A percentile compares a stretch with the other conserved stretches of the same genome.
phyloP scores from a whole-genome alignment of 2,329 filamentous ascomycete species.

The Tolypocladium album region DNA sequence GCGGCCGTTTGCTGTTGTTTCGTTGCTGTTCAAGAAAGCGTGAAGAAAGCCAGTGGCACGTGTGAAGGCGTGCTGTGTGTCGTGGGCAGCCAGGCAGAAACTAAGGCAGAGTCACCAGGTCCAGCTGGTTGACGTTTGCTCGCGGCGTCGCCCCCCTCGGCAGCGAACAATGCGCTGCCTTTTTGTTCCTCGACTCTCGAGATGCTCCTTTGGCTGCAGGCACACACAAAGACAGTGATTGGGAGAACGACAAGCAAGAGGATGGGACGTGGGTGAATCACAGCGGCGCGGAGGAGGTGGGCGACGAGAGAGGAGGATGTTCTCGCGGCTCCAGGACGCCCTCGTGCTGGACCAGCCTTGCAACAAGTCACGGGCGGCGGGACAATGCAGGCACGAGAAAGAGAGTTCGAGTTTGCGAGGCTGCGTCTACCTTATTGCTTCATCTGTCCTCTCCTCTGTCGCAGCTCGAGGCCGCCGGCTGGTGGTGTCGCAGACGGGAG shows the following conservation, averaged over 20 bases:
- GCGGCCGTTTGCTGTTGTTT: neutral
- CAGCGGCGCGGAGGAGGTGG: neutral
- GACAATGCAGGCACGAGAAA: neutral
- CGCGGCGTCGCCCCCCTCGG: neutral
- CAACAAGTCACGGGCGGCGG: neutral
- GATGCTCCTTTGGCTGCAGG: neutral
- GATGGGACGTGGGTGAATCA: neutral
- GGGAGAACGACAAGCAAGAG: neutral
- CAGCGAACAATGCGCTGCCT: neutral
- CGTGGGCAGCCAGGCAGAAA: neutral
- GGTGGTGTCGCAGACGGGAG: neutral
- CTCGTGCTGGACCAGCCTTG: neutral
- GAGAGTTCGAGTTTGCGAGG: neutral
- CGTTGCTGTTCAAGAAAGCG: neutral
- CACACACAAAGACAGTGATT: neutral
- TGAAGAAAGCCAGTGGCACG: neutral
- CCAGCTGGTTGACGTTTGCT: neutral
- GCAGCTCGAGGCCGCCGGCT: neutral
- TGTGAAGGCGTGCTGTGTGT: neutral
- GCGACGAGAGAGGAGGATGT: neutral
- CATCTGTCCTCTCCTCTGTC: neutral
- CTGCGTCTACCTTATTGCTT: neutral
- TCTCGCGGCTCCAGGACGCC: neutral
- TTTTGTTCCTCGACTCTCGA: neutral
- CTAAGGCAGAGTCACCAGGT: neutral